Evolutionary conservation across 108 stramenopile genomes (phyloP).

Genomic region (Schizochytrium sp.): DNA sequence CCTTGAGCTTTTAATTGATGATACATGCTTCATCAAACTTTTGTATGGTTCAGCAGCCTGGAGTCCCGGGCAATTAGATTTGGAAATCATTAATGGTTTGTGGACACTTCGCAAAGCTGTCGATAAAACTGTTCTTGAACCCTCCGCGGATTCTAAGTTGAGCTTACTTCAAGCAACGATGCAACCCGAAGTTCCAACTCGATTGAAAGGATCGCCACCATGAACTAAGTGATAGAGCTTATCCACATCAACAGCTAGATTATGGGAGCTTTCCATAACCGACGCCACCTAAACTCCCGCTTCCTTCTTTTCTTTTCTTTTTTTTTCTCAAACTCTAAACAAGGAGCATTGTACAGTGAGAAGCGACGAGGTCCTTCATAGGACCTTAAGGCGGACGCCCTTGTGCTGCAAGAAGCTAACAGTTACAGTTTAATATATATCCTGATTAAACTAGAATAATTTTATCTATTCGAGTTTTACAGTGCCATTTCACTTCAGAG

Average conservation of each 20-base stretch:
- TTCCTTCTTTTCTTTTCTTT: too few species aligned
- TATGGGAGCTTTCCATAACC: neutral
- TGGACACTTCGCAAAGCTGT: neutral
- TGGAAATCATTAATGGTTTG: neutral
- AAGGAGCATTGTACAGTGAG: too few species aligned
- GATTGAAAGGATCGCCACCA: neutral
- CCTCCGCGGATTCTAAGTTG: neutral
- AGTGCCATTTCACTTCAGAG: too few species aligned
- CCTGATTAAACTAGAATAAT: too few species aligned
- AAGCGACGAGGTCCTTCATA: too few species aligned
- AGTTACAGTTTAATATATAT: too few species aligned
- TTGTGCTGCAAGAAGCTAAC: too few species aligned
- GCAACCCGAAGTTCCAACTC: neutral
- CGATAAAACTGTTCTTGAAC: neutral
- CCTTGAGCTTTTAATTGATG: neutral
- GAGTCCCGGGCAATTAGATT: conserved; percentile 49
- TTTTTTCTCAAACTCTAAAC: too few species aligned
- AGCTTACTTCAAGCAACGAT: neutral
- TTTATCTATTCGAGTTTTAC: too few species aligned
- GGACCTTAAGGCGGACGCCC: too few species aligned
- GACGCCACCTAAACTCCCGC: neutral
- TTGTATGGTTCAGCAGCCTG: conserved; percentile 31
- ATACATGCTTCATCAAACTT: conserved; percentile 23
- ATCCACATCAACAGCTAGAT: neutral
- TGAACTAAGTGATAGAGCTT: neutral